Percentiles rank a stretch among this genome's conserved stretches.
These are phyloP conservation scores for Eurotiales sp. DNA, from an alignment of 2,329 filamentous ascomycete species.

Conservation along the genomic window DNA sequence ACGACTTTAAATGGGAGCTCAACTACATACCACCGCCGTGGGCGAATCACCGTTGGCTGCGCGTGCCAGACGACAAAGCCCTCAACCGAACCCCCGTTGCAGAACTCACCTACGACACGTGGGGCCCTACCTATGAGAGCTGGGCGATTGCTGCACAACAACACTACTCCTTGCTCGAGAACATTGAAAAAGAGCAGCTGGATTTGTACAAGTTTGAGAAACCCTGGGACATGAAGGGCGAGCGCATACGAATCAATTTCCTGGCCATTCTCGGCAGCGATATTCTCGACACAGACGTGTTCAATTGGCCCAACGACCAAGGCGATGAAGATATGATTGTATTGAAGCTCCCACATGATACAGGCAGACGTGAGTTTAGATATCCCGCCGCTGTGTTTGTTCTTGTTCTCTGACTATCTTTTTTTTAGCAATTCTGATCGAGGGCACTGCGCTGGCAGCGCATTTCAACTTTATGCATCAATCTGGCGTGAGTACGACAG, in stretches of 20 bases:
- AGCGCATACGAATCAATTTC: slow-evolving; percentile 1
- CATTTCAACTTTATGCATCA: slow-evolving; percentile 10
- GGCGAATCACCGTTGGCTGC: slow-evolving; percentile 4
- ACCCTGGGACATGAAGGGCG: slow-evolving; percentile 2
- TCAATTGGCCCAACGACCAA: background rate
- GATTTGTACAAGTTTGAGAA: slow-evolving; percentile 8
- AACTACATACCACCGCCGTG: background rate
- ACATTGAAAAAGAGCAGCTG: slow-evolving; percentile 2
- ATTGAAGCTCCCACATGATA: background rate
- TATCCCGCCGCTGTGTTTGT: background rate
- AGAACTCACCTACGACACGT: background rate
- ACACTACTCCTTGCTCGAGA: slow-evolving; percentile 9
- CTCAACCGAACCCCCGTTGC: background rate
- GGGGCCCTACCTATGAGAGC: background rate
- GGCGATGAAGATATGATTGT: slow-evolving; percentile 4
- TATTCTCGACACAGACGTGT: slow-evolving; percentile 2
- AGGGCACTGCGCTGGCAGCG: slow-evolving; percentile 7
- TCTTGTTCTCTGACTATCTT: background rate
- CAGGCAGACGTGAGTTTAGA: slow-evolving; percentile 5
- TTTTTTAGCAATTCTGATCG: slow-evolving; percentile 3
- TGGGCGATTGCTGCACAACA: slow-evolving; percentile 2
- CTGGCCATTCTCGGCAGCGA: slow-evolving; percentile 3
- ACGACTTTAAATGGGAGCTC: background rate
- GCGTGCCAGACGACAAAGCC: background rate
- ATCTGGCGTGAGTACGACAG: slow-evolving; percentile 1